Evolutionary conservation across 768 basidiomycete species (phyloP), one percentile per base, ranked within the genome.

Genomic region (Mycena alexandri): DNA sequence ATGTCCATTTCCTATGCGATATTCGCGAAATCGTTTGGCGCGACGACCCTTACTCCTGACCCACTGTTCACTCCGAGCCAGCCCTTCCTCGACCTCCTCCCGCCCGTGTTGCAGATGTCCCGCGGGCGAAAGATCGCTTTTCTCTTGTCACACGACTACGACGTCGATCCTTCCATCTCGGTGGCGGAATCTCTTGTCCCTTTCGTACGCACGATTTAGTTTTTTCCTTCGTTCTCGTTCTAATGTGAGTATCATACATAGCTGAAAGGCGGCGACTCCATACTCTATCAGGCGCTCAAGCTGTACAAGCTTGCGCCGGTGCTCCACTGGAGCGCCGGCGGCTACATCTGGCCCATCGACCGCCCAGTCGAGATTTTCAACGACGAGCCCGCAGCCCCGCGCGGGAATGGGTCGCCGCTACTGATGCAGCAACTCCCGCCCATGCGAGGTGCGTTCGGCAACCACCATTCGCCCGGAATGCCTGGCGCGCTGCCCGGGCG

Each of bases 271-370:
- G 89, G 89, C 22, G 93, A 94, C 72, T 88, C 90, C 5, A 76
- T 93, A 36, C 77, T 94, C 10, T 93, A 92, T 75, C 90, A 92
- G 57, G 90, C 92, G 3, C 79, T 94, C 75, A 93, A 91, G 76
- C 77, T 90, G 43, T 93, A 89, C 82, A 93, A 93, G 66, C 87
- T 94, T 51, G 77, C 80, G 1, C 91, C 92, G 0, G 91, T 91
- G 67, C 83, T 94, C 1, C 91, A 91, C 65, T 94, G 92, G 90
- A 88, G 89, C 19, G 93, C 93, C 36, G 93, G 92, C 2, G 92
- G 92, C 21, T 93, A 91, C 75, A 83, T 94, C 67, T 94, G 93
- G 93, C 89, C 92, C 0, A 82, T 87, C 25, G 90, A 92, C 72
- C 86, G 87, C 56, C 85, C 86, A 0, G 89, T 93, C 21, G 91